phyloP scores from a whole-genome alignment of 495 filamentous ascomycete genomes.

The Friedmanniomyces simplex region DNA sequence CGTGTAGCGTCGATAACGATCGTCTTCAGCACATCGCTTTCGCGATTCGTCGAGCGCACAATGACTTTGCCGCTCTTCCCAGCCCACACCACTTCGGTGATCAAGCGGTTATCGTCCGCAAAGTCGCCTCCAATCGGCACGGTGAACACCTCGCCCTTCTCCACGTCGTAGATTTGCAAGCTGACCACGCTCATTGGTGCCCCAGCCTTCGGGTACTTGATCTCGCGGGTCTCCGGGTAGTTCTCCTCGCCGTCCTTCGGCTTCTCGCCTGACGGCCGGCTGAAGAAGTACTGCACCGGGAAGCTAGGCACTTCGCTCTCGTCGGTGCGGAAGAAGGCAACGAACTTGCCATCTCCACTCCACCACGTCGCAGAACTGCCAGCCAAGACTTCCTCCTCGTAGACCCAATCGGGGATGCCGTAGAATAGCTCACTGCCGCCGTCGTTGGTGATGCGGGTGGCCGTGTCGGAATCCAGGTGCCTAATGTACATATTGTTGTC shows the following conservation, averaged over 20 bases:
- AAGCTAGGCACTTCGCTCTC: constrained; percentile 87
- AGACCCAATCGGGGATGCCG: constrained; percentile 98
- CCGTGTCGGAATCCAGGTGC: constrained; percentile 47
- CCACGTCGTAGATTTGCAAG: constrained; percentile 79
- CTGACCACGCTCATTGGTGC: constrained; percentile 85
- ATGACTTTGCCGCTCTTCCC: constrained; percentile 60
- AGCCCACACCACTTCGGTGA: constrained; percentile 90
- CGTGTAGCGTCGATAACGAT: constrained; percentile 71
- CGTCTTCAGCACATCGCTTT: constrained; percentile 80
- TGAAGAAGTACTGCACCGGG: constrained; percentile 90
- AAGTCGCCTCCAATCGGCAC: constrained; percentile 72
- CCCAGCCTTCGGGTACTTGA: constrained; percentile 97
- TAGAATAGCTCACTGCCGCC: constrained; percentile 84
- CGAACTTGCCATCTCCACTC: constrained; percentile 74
- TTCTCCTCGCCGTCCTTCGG: constrained; percentile 67
- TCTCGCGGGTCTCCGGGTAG: constrained; percentile 80
- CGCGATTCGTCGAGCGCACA: constrained; percentile 84
- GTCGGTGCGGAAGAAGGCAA: constrained; percentile 87
- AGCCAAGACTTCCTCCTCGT: constrained; percentile 88
- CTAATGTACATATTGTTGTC: constrained; percentile 84
- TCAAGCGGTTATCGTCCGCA: constrained; percentile 68
- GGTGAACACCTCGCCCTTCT: constrained; percentile 65
- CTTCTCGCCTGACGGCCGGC: constrained; percentile 65
- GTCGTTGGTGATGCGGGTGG: constrained; percentile 71
- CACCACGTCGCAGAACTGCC: constrained; percentile 86